Base-by-base conservation (phyloP, 225 moss, liverwort and hornwort genomes). In the Lunularia cruciata region DNA sequence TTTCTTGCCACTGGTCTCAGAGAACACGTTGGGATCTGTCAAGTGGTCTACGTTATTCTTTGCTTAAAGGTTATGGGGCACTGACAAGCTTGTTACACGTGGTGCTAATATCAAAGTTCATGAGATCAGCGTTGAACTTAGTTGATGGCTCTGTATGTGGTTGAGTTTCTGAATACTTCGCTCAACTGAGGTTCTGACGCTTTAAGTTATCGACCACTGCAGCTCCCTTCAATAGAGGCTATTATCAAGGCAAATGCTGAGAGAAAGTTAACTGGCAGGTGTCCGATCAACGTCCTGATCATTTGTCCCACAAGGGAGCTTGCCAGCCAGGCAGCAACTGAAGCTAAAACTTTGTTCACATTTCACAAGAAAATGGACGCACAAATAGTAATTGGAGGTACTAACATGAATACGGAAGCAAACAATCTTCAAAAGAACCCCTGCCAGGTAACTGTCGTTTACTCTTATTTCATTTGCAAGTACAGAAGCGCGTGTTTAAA, bases 261-360 rank as follows among this genome's bases (percentile, higher is more conserved):
- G 47, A 70, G 69, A 12, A 45, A 53, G 8, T 73, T 73, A 6
- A 26, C 31, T 1, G 49, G 12, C 2, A 83, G 86, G 69, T 76
- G 75, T 65, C 83, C 92, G 28, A 83, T 98, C 37, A 81, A 85
- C 59, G 89, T 88, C 38, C 69, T 98, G 16, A 84, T 88, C 16
- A 90, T 98, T 72, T 98, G 89, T 69, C 96, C 96, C 23, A 98
- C 92, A 35, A 86, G 96, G 47, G 96, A 98, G 75, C 85, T 98
- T 54, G 96, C 96, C 15, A 84, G 82, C 72, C 96, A 98, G 83
- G 89, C 90, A 52, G 92, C 92, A 35, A 74, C 83, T 49, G 96
- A 98, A 83, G 87, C 92, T 18, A 93, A 81, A 72, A 89, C 87
- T 61, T 73, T 98, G 76, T 90, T 84, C 65, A 92, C 90, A 23